Evolutionary conservation across 345 rosid species (phyloP).

Genomic region (Combretum micranthum): DNA sequence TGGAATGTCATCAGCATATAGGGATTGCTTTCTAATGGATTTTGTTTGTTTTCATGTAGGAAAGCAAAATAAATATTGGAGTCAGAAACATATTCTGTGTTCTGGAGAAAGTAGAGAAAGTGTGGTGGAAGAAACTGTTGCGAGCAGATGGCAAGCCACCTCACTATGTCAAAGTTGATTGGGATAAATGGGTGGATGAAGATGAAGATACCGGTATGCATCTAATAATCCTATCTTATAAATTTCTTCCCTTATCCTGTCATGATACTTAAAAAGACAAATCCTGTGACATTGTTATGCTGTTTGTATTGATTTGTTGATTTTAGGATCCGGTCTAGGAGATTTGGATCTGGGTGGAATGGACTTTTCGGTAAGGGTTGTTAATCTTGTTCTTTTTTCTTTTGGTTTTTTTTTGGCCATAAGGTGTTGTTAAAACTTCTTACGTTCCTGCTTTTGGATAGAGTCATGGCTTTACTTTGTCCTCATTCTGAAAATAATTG

Average conservation of each 20-base stretch:
- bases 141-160: conserved; percentile 60
- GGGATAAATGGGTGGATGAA: conserved; percentile 97
- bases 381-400: neutral
- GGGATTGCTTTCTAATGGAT: neutral
- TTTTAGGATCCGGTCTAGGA: conserved; percentile 31
- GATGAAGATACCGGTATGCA: conserved; percentile 37
- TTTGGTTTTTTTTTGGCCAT: neutral
- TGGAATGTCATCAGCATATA: no score
- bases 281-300: no score
- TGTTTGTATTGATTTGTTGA: neutral
- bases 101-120: conserved; percentile 67
- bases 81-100: conserved; percentile 65
- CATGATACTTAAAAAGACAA: no score
- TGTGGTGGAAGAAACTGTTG: conserved; percentile 69
- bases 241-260: neutral
- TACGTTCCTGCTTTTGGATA: neutral
- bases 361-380: conserved; percentile 60
- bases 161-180: conserved; percentile 76
- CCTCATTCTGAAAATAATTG: conserved; percentile 1
- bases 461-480: neutral
- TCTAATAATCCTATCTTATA: no score
- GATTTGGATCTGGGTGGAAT: conserved; percentile 63
- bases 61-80: conserved; percentile 66
- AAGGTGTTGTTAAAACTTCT: no score
- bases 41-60: conserved; percentile 23